Evolutionary conservation across 176 grass and related monocot genomes (phyloP).

Genomic region (Zea luxurians): DNA sequence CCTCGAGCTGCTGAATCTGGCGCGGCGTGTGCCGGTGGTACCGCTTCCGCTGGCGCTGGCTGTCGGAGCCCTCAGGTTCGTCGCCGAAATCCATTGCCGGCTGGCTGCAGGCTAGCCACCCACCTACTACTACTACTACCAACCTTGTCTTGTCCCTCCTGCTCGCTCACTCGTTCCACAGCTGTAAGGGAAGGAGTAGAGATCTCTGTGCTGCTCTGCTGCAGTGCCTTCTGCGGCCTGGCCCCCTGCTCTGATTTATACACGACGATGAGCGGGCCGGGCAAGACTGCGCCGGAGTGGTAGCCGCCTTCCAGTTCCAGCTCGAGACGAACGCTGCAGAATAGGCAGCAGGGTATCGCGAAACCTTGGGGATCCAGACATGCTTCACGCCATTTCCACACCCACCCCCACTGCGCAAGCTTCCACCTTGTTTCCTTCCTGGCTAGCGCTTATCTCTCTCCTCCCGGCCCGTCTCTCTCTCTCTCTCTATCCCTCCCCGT

Average conservation of each 20-base stretch:
- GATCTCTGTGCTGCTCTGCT: conserved; percentile 2
- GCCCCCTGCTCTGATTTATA: conserved; percentile 15
- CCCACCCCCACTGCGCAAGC: not conserved
- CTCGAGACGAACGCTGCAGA: not conserved
- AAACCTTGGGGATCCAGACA: not conserved
- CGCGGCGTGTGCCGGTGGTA: conserved; percentile 97
- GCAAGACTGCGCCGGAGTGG: not conserved
- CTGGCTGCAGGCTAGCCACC: not conserved
- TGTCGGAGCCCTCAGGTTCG: conserved; percentile 67
- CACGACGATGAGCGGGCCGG: not conserved
- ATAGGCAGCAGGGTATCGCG: not conserved
- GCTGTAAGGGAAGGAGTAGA: not conserved
- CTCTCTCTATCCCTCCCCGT: not conserved
- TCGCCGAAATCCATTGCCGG: conserved; percentile 85
- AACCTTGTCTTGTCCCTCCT: not conserved
- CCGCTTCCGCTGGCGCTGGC: conserved; percentile 66
- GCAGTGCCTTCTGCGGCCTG: not conserved
- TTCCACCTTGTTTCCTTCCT: conserved; percentile 29
- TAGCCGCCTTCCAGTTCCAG: not conserved
- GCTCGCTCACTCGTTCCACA: not conserved
- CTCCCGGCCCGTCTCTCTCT: not conserved
- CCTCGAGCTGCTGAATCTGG: conserved; percentile 98
- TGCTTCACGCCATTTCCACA: conserved; percentile 13
- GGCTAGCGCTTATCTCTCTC: not conserved
- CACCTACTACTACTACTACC: not conserved